A percentile compares a stretch with the other conserved stretches of the same genome.
These are phyloP conservation scores for Yamadazyma insecticola DNA, from an alignment of 805 yeast genomes.

Conservation along the genomic window DNA sequence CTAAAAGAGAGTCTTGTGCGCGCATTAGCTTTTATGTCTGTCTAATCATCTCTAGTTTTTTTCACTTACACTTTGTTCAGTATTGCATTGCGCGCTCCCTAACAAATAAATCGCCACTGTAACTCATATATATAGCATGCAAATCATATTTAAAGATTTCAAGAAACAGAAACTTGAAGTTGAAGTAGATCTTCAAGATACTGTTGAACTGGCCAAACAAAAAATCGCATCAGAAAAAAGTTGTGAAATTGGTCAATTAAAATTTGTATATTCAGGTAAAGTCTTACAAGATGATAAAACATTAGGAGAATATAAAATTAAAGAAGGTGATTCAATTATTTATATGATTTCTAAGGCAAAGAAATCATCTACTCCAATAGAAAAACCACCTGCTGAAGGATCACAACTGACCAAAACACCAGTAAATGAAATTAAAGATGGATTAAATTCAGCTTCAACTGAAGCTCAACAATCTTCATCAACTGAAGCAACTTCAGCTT, in stretches of 20 bases:
- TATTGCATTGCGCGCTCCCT: too few relatives aligned
- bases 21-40: too few relatives aligned
- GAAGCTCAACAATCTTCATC: conserved; percentile 19
- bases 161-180: conserved; percentile 84
- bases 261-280: conserved; percentile 88
- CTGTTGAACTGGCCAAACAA: conserved; percentile 68
- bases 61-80: too few relatives aligned
- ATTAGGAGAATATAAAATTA: conserved; percentile 66
- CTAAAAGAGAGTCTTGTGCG: too few relatives aligned
- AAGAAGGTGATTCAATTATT: conserved; percentile 83
- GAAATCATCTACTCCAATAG: conserved; percentile 23
- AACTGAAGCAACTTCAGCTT: conserved; percentile 11
- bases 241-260: conserved; percentile 58
- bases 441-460: conserved; percentile 23
- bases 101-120: conserved; percentile 1
- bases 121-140: conserved; percentile 47
- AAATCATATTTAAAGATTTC: conserved; percentile 81
- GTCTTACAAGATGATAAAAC: conserved; percentile 81
- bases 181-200: conserved; percentile 65
- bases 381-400: conserved; percentile 2
- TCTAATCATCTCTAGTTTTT: not conserved
- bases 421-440: too few relatives aligned
- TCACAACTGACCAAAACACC: too few relatives aligned
- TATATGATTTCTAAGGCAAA: conserved; percentile 71
- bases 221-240: conserved; percentile 64